These are phyloP conservation scores for Alternaria incomplexa DNA, from an alignment of 2,329 filamentous ascomycete species.

Conservation along the genomic window DNA sequence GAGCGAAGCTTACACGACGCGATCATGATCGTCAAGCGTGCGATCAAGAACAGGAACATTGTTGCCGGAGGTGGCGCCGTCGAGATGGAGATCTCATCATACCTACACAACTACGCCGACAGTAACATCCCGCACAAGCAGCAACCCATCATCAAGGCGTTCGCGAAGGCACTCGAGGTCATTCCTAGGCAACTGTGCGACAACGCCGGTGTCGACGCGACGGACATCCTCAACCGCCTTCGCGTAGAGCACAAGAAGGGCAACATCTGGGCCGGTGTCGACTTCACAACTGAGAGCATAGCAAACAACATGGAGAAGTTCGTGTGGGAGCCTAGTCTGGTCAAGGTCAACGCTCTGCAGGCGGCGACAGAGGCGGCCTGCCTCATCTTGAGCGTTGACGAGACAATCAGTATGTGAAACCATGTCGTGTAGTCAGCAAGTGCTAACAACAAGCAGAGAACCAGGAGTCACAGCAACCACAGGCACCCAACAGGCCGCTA, in stretches of 20 bases:
- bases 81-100: conserved; percentile 96
- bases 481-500: conserved; percentile 75
- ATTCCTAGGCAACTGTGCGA: conserved; percentile 97
- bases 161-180: conserved; percentile 95
- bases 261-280: conserved; percentile 92
- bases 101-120: conserved; percentile 91
- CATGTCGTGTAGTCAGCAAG: neutral
- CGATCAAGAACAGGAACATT: conserved; percentile 91
- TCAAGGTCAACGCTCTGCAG: conserved; percentile 97
- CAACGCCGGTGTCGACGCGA: conserved; percentile 97
- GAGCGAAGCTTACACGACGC: conserved; percentile 97
- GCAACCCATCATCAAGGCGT: conserved; percentile 96
- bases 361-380: conserved; percentile 95
- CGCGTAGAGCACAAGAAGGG: conserved; percentile 96
- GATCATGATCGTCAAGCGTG: conserved; percentile 99
- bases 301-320: conserved; percentile 94
- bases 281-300: conserved; percentile 91
- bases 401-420: conserved; percentile 80
- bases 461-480: conserved; percentile 86
- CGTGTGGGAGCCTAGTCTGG: conserved; percentile 95
- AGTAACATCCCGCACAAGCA: conserved; percentile 93
- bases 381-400: conserved; percentile 93
- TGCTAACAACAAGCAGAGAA: conserved; percentile 64
- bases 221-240: conserved; percentile 94
- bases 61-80: conserved; percentile 92